Base-by-base conservation (phyloP, 2,329 filamentous ascomycete genomes). In the Fusarium austroafricanum region DNA sequence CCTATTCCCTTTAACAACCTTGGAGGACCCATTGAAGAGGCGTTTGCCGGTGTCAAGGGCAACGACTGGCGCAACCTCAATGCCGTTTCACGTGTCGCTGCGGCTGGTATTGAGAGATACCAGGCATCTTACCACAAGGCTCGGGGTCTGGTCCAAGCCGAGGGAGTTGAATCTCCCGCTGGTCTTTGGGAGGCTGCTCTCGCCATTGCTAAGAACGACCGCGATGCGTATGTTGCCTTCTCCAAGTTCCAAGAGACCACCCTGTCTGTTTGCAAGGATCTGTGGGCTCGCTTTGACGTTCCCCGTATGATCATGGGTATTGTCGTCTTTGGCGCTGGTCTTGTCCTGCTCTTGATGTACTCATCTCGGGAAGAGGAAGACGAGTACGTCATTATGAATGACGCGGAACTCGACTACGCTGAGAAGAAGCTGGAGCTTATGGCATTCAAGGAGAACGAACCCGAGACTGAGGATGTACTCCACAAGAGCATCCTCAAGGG, bases 1-100 rank as follows among this genome's bases (percentile, higher is more conserved):
- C 95, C 96, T 0, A 94, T 99, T 63, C 96, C 96, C 0, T 99
- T 93, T 83, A 99, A 98, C 78, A 99, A 96, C 75, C 86, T 99
- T 9, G 96, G 96, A 50, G 89, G 87, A 9, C 96, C 96, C 0
- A 97, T 99, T 65, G 92, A 97, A 70, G 96, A 99, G 79, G 94
- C 94, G 4, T 99, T 99, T 79, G 85, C 90, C 18, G 92, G 92
- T 2, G 79, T 82, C 3, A 84, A 86, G 21, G 91, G 91, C 29
- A 85, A 87, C 33, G 86, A 93, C 62, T 96, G 90, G 87, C 83
- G 88, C 45, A 96, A 92, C 68, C 82, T 99, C 40, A 92, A 92
- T 1, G 83, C 86, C 4, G 94, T 94, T 1, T 92, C 90, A 53
- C 89, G 91, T 26, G 82, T 97, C 61, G 86, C 94, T 2, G 89